Base-by-base conservation (phyloP, 2,329 filamentous ascomycete species). In the Ophiostoma sp. region DNA sequence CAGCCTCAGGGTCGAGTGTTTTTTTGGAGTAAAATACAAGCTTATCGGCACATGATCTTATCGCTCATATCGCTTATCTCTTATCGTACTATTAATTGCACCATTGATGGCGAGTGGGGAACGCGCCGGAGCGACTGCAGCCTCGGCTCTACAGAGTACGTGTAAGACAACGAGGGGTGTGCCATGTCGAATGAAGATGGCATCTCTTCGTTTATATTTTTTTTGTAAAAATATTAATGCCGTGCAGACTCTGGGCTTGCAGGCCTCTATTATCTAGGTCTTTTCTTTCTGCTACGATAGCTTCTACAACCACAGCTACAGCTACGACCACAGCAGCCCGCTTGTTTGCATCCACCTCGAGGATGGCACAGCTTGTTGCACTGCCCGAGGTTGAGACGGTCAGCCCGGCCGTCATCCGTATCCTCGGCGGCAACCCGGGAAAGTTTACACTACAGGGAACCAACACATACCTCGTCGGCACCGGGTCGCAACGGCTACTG, bases 401-500 rank as follows among this genome's bases (percentile, higher is more conserved):
- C 69, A 94, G 91, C 76, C 86, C 90, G 27, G 83, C 86, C 17
- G 90, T 94, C 64, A 90, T 97, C 73, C 87, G 95, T 70, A 91
- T 99, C 72, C 83, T 98, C 23, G 95, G 90, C 71, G 93, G 91
- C 10, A 99, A 99, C 79, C 94, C 95, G 15, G 88, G 91, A 77
- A 97, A 96, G 83, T 89, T 89, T 76, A 85, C 86, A 4, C 80
- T 90, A 13, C 87, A 90, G 79, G 90, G 93, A 73, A 97, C 95
- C 74, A 99, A 99, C 79, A 99, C 95, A 44, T 99, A 99, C 79
- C 85, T 99, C 23, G 77, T 99, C 71, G 95, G 95, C 71, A 89
- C 86, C 7, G 94, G 94, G 3, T 78, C 82, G 6, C 80, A 81
- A 7, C 89, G 95, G 11, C 84, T 98, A 71, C 86, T 99, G 31